Percentiles rank a stretch among this genome's conserved stretches.
Evolutionary conservation across 2,329 filamentous ascomycete genomes (phyloP).

Genomic region (Fragosphaeria purpurea): DNA sequence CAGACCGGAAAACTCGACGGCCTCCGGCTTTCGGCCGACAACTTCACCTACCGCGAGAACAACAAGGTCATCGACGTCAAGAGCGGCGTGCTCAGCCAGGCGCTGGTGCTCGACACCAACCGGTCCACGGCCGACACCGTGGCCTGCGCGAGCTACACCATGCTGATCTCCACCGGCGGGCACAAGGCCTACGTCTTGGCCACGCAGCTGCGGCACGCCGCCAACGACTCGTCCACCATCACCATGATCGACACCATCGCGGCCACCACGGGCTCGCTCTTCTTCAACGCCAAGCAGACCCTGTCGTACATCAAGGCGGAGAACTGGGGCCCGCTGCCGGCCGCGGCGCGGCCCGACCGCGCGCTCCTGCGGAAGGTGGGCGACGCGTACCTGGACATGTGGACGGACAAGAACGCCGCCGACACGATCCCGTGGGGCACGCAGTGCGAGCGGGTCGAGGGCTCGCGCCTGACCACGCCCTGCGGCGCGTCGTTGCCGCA

Average conservation of each 20-base stretch:
- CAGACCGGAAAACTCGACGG: conserved; percentile 13
- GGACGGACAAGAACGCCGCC: conserved; percentile 24
- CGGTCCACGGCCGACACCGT: conserved; percentile 20
- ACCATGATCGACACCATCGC: conserved; percentile 24
- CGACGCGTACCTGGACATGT: conserved; percentile 29
- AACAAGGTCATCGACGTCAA: conserved; percentile 15
- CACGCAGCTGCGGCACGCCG: conserved; percentile 24
- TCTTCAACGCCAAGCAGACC: conserved; percentile 26
- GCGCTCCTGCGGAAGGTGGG: conserved; percentile 24
- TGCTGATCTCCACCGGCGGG: conserved; percentile 23
- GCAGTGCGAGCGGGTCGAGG: conserved; percentile 26
- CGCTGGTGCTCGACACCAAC: conserved; percentile 14
- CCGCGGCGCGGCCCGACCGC: conserved; percentile 16
- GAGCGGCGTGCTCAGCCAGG: conserved; percentile 8
- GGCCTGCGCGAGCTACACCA: conserved; percentile 27
- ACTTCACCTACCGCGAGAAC: conserved; percentile 19
- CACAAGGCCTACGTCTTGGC: conserved; percentile 23
- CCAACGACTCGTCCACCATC: conserved; percentile 17
- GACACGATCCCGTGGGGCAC: conserved; percentile 26
- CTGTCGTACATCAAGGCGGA: conserved; percentile 22
- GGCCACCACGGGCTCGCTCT: conserved; percentile 25
- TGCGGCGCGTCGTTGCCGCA: conserved; percentile 21
- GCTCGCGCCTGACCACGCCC: conserved; percentile 21
- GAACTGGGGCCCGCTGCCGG: conserved; percentile 21
- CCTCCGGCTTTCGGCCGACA: conserved; percentile 12